phyloP scores from a whole-genome alignment of 257 asterid genomes.

The Dorcoceras hygrometricum region DNA sequence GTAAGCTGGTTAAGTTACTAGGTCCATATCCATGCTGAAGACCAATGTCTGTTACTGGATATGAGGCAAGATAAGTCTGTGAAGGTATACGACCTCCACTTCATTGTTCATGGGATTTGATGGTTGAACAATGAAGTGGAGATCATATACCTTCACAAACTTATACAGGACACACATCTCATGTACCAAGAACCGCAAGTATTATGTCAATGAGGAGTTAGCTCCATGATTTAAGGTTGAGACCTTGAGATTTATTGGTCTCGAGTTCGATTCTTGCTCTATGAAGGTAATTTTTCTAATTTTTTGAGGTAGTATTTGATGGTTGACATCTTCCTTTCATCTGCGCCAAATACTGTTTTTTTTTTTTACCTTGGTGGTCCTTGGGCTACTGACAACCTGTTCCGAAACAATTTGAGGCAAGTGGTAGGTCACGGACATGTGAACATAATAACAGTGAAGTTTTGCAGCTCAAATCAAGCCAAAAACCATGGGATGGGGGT shows the following conservation, averaged over 20 bases:
- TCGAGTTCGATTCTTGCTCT: no score
- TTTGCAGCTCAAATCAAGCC: background rate
- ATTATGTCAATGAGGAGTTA: no score
- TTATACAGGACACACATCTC: no score
- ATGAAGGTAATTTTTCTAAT: no score
- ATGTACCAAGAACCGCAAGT: no score
- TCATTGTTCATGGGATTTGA: background rate
- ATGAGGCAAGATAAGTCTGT: background rate
- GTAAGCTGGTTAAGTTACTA: background rate
- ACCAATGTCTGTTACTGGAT: background rate
- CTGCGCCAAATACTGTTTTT: background rate
- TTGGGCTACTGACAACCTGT: no score
- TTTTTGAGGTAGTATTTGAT: no score
- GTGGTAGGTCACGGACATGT: background rate
- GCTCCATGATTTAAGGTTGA: no score
- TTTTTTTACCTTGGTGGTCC: no score
- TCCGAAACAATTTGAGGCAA: background rate
- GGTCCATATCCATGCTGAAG: background rate
- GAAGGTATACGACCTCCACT: background rate
- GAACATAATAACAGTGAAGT: background rate
- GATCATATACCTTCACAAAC: no score
- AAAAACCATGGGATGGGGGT: slow-evolving; percentile 12
- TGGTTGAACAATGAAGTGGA: no score
- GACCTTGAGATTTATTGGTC: no score
- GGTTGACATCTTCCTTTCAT: background rate